Conservation (phyloP, 2,329 filamentous ascomycete genomes). For the Fusarium coffeatum region DNA sequence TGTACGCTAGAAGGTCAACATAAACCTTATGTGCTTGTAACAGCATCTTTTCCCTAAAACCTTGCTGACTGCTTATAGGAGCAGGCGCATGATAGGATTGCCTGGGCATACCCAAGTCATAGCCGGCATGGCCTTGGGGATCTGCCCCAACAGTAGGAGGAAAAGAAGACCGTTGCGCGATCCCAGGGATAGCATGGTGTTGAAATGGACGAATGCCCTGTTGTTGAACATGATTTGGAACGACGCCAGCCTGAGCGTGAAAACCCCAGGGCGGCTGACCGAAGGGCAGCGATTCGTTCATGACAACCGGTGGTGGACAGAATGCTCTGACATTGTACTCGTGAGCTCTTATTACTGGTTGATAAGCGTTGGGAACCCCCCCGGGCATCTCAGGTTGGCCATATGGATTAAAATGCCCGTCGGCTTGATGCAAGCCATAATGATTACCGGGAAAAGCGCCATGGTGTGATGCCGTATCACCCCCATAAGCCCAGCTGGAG, state of each 20-base stretch:
- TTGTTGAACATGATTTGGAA: conserved; percentile 26
- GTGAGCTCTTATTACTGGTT: conserved; percentile 51
- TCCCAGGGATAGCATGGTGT: conserved; percentile 24
- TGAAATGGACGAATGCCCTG: conserved; percentile 24
- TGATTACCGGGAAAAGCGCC: conserved; percentile 27
- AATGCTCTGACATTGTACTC: conserved; percentile 55
- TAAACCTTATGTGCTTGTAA: conserved; percentile 79
- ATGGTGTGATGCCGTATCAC: conserved; percentile 23
- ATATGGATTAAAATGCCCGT: conserved; percentile 30
- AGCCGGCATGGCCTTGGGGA: conserved; percentile 11
- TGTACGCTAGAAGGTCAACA: conserved; percentile 73
- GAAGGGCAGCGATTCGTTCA: conserved; percentile 49
- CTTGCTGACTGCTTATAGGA: conserved; percentile 39
- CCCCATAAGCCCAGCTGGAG: conserved; percentile 32
- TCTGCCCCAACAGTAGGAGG: conserved; percentile 17
- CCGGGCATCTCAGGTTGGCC: conserved; percentile 31
- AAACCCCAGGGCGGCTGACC: conserved; percentile 45
- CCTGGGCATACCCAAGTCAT: conserved; percentile 8
- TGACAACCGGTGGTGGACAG: conserved; percentile 51
- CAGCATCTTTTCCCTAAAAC: conserved; percentile 76
- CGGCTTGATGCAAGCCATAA: conserved; percentile 22
- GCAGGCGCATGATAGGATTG: conserved; percentile 20
- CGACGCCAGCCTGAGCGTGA: conserved; percentile 11
- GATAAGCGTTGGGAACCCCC: conserved; percentile 43
- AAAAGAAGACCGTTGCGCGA: conserved; percentile 25